Evolutionary conservation across 371 early-diverging fungal genomes (phyloP).

Genomic region (Apophysomyces ossiformis): DNA sequence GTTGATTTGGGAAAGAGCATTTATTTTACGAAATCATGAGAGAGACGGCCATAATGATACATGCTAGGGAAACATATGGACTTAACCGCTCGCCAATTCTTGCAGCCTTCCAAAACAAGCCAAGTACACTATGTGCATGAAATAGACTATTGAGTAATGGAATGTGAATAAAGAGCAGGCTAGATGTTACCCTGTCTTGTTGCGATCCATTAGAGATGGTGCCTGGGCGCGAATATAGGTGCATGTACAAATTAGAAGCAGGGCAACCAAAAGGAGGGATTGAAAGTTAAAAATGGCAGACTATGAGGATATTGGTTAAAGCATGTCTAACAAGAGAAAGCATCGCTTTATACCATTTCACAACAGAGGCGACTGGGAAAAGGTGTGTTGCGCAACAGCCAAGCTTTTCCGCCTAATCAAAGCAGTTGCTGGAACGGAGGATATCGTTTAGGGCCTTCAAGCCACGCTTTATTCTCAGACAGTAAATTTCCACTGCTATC

Average conservation of each 20-base stretch:
- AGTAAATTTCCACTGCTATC: no score
- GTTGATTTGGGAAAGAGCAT: no score
- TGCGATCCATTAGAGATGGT: constrained; percentile 71
- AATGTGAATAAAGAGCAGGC: neutral
- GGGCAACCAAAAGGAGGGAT: constrained; percentile 72
- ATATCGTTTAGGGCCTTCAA: no score
- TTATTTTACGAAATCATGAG: constrained; percentile 46
- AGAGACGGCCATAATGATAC: constrained; percentile 79
- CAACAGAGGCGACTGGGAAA: neutral
- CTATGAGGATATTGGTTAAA: constrained; percentile 31
- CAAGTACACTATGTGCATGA: constrained; percentile 59
- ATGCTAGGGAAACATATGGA: constrained; percentile 87
- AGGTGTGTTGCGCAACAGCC: no score
- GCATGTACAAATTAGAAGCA: constrained; percentile 79
- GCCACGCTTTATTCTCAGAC: no score
- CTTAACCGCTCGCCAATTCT: constrained; percentile 89
- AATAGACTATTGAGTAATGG: neutral
- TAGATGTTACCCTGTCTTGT: constrained; percentile 62
- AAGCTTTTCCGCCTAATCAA: no score
- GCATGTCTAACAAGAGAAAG: neutral
- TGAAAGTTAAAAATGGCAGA: constrained; percentile 85
- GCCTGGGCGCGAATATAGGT: constrained; percentile 77
- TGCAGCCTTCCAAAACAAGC: constrained; percentile 91
- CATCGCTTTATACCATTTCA: neutral
- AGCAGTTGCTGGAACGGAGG: no score